A percentile compares a stretch with the other conserved stretches of the same genome.
Conservation (phyloP, 2,329 filamentous ascomycete genomes). For the Penicillium sp. region DNA sequence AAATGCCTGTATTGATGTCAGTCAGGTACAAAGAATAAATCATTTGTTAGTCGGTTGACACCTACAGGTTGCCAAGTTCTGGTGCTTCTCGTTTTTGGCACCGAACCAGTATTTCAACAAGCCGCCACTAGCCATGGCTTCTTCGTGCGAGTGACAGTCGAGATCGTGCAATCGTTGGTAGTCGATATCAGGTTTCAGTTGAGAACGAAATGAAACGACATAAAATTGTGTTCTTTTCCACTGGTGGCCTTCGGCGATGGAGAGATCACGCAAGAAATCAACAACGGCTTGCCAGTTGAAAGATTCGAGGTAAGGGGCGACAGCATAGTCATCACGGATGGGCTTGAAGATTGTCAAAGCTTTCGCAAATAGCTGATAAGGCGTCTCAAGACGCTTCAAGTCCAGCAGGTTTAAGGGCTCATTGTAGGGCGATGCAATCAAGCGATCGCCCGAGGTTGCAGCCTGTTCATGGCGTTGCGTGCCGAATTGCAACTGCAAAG, state of each 20-base stretch:
- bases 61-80: slow-evolving; percentile 78
- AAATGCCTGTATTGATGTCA: slow-evolving; percentile 56
- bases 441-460: slow-evolving; percentile 25
- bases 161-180: slow-evolving; percentile 65
- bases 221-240: slow-evolving; percentile 70
- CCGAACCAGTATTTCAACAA: slow-evolving; percentile 96
- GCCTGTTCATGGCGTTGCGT: slow-evolving; percentile 14
- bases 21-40: slow-evolving; percentile 23
- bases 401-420: slow-evolving; percentile 68
- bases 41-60: slow-evolving; percentile 18
- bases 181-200: slow-evolving; percentile 63
- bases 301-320: slow-evolving; percentile 64
- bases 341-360: slow-evolving; percentile 64
- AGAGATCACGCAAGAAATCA: slow-evolving; percentile 53
- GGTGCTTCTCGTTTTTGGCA: slow-evolving; percentile 61
- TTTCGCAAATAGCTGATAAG: slow-evolving; percentile 66
- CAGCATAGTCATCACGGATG: slow-evolving; percentile 69
- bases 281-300: slow-evolving; percentile 75
- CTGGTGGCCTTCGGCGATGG: slow-evolving; percentile 41
- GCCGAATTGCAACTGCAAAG: slow-evolving; percentile 26
- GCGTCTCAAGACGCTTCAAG: slow-evolving; percentile 60
- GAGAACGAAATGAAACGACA: slow-evolving; percentile 78
- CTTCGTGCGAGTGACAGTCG: slow-evolving; percentile 73
- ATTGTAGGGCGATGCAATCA: slow-evolving; percentile 74
- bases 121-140: slow-evolving; percentile 74